Base-by-base conservation (phyloP, 805 yeast genomes). In the Kazachstania martiniae region DNA sequence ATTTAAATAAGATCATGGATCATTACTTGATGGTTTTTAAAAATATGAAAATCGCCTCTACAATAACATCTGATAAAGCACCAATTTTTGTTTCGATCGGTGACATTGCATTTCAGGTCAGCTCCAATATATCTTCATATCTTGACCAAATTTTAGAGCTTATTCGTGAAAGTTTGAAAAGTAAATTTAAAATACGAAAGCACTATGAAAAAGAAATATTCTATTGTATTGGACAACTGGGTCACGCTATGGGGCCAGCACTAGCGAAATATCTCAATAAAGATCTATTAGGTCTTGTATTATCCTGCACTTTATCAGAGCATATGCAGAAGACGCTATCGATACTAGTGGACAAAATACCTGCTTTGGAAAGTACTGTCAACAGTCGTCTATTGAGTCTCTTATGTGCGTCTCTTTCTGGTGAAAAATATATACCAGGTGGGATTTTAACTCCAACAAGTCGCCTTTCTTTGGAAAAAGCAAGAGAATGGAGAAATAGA, bases 171-270 rank as follows among this genome's bases (percentile, higher is more conserved):
- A 87, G 91, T 0, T 62, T 89, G 18, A 65, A 72, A 21, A 44
- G 60, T 1, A 62, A 58, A 34, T 56, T 58, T 12, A 72, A 74
- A 40, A 56, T 66, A 3, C 67, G 87, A 37, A 78, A 74, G 48
- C 86, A 80, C 30, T 74, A 80, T 27, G 94, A 84, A 42, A 79
- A 83, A 0, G 86, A 94, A 1, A 72, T 89, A 14, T 89, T 87
- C 47, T 83, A 81, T 44, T 91, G 97, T 52, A 68, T 89, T 27
- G 84, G 93, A 0, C 81, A 84, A 57, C 60, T 91, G 23, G 87
- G 95, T 0, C 68, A 70, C 17, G 89, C 97, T 0, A 84, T 89
- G 12, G 96, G 96, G 0, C 93, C 95, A 9, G 94, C 95, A 0
- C 63, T 89, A 35, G 83, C 95, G 0, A 91, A 89, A 49, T 86